Conservation (phyloP, 2,329 filamentous ascomycete species). For the Boeremia lycopersici region DNA sequence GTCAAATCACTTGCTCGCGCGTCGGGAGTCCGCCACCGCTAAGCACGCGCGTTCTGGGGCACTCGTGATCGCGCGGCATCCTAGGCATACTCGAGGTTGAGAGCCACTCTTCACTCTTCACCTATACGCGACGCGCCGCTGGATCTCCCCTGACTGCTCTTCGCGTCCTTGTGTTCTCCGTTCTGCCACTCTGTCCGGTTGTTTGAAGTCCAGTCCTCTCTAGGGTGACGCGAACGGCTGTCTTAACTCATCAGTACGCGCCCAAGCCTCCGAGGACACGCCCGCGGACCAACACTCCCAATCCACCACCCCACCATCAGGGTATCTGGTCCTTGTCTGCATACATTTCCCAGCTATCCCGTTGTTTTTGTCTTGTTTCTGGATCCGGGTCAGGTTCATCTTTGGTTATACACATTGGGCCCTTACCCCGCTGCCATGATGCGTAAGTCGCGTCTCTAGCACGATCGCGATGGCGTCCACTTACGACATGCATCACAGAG, state of each 20-base stretch:
- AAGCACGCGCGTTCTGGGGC: constrained; percentile 26
- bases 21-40: constrained; percentile 18
- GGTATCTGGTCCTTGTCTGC: constrained; percentile 10
- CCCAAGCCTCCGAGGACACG: constrained; percentile 19
- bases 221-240: constrained; percentile 17
- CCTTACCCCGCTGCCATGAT: constrained; percentile 29
- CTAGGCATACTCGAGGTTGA: constrained; percentile 21
- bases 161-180: constrained; percentile 5
- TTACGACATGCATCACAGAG: constrained; percentile 22
- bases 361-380: constrained; percentile 1
- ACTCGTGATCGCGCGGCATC: constrained; percentile 29
- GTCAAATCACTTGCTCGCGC: constrained; percentile 19
- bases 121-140: constrained; percentile 27
- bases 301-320: constrained; percentile 18
- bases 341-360: neutral
- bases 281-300: constrained; percentile 15
- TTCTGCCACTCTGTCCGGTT: constrained; percentile 9
- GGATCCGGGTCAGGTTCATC: constrained; percentile 3
- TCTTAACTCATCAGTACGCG: constrained; percentile 23
- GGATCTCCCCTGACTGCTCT: constrained; percentile 11
- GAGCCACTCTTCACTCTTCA: constrained; percentile 12
- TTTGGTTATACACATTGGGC: constrained; percentile 18
- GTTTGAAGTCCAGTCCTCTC: constrained; percentile 7
- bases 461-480: constrained; percentile 23
- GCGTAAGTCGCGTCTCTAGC: constrained; percentile 32